phyloP scores from a whole-genome alignment of 2,329 filamentous ascomycete species.

The Teratosphaeria zuluensis region DNA sequence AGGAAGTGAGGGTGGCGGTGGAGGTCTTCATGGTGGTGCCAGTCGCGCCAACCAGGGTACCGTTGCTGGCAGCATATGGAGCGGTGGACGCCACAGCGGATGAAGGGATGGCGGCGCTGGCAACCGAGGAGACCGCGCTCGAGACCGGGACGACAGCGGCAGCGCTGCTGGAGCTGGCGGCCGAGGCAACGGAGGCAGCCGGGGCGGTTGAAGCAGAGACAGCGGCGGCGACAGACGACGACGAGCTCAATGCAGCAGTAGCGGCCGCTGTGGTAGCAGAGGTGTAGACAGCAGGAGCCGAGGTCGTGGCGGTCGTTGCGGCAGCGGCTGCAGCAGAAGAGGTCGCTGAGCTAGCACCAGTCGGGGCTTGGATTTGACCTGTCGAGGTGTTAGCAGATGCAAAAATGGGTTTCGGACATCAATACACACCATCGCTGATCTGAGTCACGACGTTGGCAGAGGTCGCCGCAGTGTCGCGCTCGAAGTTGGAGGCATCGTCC shows the following conservation, averaged over 20 bases:
- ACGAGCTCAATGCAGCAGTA: background rate
- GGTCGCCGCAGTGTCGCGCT: background rate
- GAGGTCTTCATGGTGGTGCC: background rate
- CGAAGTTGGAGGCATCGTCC: background rate
- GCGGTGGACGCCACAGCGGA: background rate
- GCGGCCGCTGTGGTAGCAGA: background rate
- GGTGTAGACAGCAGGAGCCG: background rate
- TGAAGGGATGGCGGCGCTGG: background rate
- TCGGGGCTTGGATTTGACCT: slow-evolving; percentile 1
- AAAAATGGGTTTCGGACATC: background rate
- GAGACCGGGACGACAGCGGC: background rate
- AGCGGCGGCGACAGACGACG: background rate
- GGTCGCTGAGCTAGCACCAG: background rate
- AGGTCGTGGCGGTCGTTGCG: background rate
- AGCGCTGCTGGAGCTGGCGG: background rate
- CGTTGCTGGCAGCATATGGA: background rate
- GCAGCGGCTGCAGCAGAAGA: background rate
- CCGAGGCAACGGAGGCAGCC: background rate
- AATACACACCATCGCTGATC: background rate
- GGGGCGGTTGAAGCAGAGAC: background rate
- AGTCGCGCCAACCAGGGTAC: background rate
- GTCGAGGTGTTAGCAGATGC: background rate
- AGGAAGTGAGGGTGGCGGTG: background rate
- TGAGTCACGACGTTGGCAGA: background rate
- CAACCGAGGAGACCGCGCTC: background rate